Evolutionary conservation across 306 rosid species (phyloP).

Genomic region (Urtica urens): DNA sequence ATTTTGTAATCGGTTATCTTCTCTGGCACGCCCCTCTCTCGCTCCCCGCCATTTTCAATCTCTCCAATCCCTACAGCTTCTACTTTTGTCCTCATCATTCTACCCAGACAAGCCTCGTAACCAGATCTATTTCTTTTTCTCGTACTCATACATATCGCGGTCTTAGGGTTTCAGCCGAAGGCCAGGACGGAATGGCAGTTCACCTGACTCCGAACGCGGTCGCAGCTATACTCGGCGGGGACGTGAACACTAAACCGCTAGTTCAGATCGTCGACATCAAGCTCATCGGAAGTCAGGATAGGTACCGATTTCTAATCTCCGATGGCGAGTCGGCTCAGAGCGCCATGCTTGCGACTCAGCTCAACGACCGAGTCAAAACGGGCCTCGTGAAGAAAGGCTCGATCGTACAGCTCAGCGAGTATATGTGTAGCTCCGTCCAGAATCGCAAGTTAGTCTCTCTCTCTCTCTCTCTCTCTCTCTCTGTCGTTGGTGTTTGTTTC

Average conservation of each 20-base stretch:
- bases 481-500: neutral
- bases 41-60: slow-evolving; percentile 9
- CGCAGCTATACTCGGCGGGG: slow-evolving; percentile 50
- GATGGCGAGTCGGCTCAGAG: slow-evolving; percentile 53
- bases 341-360: slow-evolving; percentile 80
- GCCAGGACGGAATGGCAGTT: slow-evolving; percentile 42
- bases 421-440: slow-evolving; percentile 48
- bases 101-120: neutral
- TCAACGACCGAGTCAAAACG: slow-evolving; percentile 43
- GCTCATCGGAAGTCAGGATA: slow-evolving; percentile 45
- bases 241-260: slow-evolving; percentile 64
- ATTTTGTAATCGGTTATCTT: neutral
- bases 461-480: neutral
- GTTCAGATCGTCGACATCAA: slow-evolving; percentile 64
- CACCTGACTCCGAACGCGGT: slow-evolving; percentile 79
- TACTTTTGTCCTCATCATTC: neutral
- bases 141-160: neutral
- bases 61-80: neutral
- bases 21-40: neutral
- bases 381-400: slow-evolving; percentile 62
- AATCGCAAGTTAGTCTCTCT: slow-evolving; percentile 58
- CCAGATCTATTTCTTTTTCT: too few relatives aligned
- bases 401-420: slow-evolving; percentile 74
- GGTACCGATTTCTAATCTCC: slow-evolving; percentile 65
- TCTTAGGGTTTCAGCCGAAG: slow-evolving; percentile 10